Percentiles rank a stretch among this genome's conserved stretches.
These are phyloP conservation scores for Naganishia liquefaciens DNA, from an alignment of 1,284 basidiomycete species.

Conservation along the genomic window DNA sequence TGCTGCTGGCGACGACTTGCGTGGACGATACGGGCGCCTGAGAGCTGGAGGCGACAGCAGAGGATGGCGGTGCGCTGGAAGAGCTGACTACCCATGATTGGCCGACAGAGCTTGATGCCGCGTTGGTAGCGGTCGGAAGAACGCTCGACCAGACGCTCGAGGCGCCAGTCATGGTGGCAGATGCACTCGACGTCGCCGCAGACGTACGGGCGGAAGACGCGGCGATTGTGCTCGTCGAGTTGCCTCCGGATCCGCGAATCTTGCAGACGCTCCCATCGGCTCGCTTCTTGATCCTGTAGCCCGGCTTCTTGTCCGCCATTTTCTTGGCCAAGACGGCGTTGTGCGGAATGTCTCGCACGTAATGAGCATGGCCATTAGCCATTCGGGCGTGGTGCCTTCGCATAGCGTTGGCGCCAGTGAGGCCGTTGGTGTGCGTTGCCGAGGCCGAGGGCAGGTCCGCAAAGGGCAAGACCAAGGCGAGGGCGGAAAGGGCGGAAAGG, in stretches of 20 bases:
- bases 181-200: background rate
- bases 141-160: slow-evolving; percentile 29
- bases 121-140: slow-evolving; percentile 1
- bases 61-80: slow-evolving; percentile 20
- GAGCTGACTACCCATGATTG: slow-evolving; percentile 23
- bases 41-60: slow-evolving; percentile 18
- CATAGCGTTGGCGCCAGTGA: slow-evolving; percentile 4
- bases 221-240: slow-evolving; percentile 2
- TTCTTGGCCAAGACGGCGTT: slow-evolving; percentile 27
- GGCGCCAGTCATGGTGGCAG: slow-evolving; percentile 23
- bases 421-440: slow-evolving; percentile 19
- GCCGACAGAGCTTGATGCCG: slow-evolving; percentile 10
- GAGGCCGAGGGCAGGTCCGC: slow-evolving; percentile 16
- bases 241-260: slow-evolving; percentile 3
- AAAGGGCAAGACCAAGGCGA: slow-evolving; percentile 19
- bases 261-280: slow-evolving; percentile 24
- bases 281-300: slow-evolving; percentile 29
- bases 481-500: slow-evolving; percentile 18
- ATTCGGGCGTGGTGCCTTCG: slow-evolving; percentile 27
- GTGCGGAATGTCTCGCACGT: background rate
- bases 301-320: slow-evolving; percentile 21
- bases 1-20: slow-evolving; percentile 15
- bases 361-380: slow-evolving; percentile 5
- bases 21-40: slow-evolving; percentile 13
- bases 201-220: slow-evolving; percentile 2